Conservation (phyloP, 1,284 basidiomycete genomes). For the Ceratobasidium sp. region DNA sequence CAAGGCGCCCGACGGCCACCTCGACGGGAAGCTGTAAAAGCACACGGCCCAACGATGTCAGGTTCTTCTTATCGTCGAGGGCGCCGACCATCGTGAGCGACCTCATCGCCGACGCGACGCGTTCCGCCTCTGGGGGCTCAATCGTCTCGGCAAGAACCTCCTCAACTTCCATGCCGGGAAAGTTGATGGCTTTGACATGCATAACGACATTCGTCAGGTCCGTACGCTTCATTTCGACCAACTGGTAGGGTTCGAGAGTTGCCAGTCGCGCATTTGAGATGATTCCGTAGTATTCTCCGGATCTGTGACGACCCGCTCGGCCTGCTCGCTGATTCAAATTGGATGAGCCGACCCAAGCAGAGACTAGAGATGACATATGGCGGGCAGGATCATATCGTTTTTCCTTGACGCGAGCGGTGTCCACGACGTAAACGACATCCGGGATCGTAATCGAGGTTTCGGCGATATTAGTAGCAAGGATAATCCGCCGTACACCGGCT, state of each 20-base stretch:
- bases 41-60: slow-evolving; percentile 88
- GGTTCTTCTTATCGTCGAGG: slow-evolving; percentile 74
- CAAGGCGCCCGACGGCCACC: slow-evolving; percentile 87
- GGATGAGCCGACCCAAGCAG: slow-evolving; percentile 91
- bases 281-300: slow-evolving; percentile 92
- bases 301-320: slow-evolving; percentile 89
- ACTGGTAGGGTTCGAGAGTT: slow-evolving; percentile 79
- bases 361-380: slow-evolving; percentile 85
- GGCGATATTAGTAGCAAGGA: slow-evolving; percentile 94
- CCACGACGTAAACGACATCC: slow-evolving; percentile 94
- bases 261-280: slow-evolving; percentile 71
- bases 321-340: slow-evolving; percentile 94
- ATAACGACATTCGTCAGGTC: slow-evolving; percentile 91
- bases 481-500: slow-evolving; percentile 80
- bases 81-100: slow-evolving; percentile 88
- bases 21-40: slow-evolving; percentile 91
- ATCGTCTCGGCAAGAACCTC: slow-evolving; percentile 87
- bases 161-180: slow-evolving; percentile 86
- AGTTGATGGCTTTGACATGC: slow-evolving; percentile 97
- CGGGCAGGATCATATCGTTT: slow-evolving; percentile 90
- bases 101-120: slow-evolving; percentile 82
- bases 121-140: slow-evolving; percentile 84
- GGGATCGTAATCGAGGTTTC: slow-evolving; percentile 97
- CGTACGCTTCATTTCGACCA: slow-evolving; percentile 96
- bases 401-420: slow-evolving; percentile 89